Base-by-base conservation (phyloP, 768 basidiomycete genomes). In the Tylopilus cervinicoccineus region DNA sequence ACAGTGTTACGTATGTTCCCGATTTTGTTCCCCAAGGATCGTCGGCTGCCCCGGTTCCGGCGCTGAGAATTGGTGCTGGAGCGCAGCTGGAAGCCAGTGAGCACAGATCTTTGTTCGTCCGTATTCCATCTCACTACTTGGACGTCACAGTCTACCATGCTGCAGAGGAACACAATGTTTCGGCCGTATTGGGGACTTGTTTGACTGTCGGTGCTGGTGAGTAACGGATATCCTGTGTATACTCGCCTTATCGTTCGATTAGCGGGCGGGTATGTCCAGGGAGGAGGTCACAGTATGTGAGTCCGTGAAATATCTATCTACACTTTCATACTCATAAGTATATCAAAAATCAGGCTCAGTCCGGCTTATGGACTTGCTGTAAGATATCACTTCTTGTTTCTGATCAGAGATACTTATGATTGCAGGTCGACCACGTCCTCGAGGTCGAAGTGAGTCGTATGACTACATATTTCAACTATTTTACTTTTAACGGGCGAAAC, bases 221-320 rank as follows among this genome's bases (percentile, higher is more conserved):
- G 46, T 37, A 4, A 0, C 11, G 4, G 3, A 17, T 29, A 7
- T 23, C 12, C 6, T 28, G 6, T 7, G 13, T 14, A 14, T 22
- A 33, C 22, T 45, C 17, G n/a, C n/a, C n/a, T n/a, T n/a, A 41
- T 0, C 5, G 7, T 20, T 29, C 16, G 3, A 6, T 29, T 2
- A 48, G 47, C 54, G 5, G 78, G 73, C 20, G 76, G 78, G 2
- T 80, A 73, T 71, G 50, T 75, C 3, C 66, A 69, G 40, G 78
- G 76, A 19, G 77, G 74, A 1, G 77, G 78, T 1, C 72, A 77
- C 40, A 70, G 73, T 39, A 59, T 66, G 33, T 60, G 16, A 48
- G 54, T 42, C 1, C 22, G 14, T 14, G 4, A 38, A 2, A 6
- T 7, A 9, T 12, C 6, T 16, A 5, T 36, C 2, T 13, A 5